Percentiles rank a stretch among this genome's conserved stretches.
These are phyloP conservation scores for Pseudocercospora cruenta DNA, from an alignment of 2,329 filamentous ascomycete genomes.

Conservation along the genomic window DNA sequence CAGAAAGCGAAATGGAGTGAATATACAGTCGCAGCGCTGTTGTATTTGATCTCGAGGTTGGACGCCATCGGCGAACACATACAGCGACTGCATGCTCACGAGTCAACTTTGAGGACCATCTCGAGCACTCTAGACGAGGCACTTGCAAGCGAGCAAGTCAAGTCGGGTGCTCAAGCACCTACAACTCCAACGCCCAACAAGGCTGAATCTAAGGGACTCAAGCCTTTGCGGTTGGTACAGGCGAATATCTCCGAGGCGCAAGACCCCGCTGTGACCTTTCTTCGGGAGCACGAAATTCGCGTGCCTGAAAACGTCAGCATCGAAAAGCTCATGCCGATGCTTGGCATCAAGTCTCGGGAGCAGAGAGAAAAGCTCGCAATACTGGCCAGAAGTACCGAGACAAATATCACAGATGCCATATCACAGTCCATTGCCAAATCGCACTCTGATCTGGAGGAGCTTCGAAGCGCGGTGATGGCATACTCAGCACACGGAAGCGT, in stretches of 20 bases:
- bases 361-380: slow-evolving; percentile 40
- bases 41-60: slow-evolving; percentile 45
- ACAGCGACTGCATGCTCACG: slow-evolving; percentile 35
- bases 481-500: slow-evolving; percentile 33
- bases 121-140: slow-evolving; percentile 29
- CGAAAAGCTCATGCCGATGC: slow-evolving; percentile 26
- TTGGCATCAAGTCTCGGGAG: slow-evolving; percentile 39
- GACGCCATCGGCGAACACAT: slow-evolving; percentile 34
- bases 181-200: slow-evolving; percentile 36
- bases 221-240: slow-evolving; percentile 37
- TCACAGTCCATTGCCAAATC: slow-evolving; percentile 43
- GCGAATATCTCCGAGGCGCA: slow-evolving; percentile 36
- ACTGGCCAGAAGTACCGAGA: slow-evolving; percentile 41
- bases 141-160: slow-evolving; percentile 18
- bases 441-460: slow-evolving; percentile 42
- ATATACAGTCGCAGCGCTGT: slow-evolving; percentile 47
- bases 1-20: slow-evolving; percentile 47
- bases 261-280: slow-evolving; percentile 35
- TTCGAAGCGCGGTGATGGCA: slow-evolving; percentile 44
- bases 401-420: slow-evolving; percentile 39
- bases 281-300: slow-evolving; percentile 36
- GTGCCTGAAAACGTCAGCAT: slow-evolving; percentile 22
- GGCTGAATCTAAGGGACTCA: slow-evolving; percentile 31
- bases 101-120: slow-evolving; percentile 29
- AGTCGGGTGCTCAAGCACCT: slow-evolving; percentile 14